Evolutionary conservation across 768 basidiomycete species (phyloP).

Genomic region (Leccinum uliginosum): DNA sequence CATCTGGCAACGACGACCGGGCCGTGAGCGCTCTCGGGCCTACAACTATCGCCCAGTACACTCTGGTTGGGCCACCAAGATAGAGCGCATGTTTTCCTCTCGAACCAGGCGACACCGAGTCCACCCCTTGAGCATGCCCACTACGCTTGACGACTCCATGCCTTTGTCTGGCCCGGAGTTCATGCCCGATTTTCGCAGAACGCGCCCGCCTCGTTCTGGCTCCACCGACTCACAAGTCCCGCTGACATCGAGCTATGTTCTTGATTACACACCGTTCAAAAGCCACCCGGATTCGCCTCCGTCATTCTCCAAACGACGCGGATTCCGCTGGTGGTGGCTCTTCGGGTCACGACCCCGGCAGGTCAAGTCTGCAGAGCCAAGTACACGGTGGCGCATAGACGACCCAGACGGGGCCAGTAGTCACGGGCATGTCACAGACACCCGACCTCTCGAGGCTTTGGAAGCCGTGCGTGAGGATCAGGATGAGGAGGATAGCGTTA

Average conservation of each 20-base stretch:
- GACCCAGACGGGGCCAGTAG: constrained; percentile 20
- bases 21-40: not conserved
- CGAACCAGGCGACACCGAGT: constrained; percentile 13
- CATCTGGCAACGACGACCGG: constrained; percentile 21
- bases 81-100: constrained; percentile 15
- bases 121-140: constrained; percentile 8
- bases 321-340: constrained; percentile 23
- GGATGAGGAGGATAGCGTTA: constrained; percentile 7
- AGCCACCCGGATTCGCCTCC: constrained; percentile 1
- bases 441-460: constrained; percentile 5
- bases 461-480: constrained; percentile 8
- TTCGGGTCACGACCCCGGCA: constrained; percentile 25
- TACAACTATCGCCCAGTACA: constrained; percentile 13
- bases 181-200: not conserved
- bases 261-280: constrained; percentile 11
- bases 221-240: constrained; percentile 30
- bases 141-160: constrained; percentile 26
- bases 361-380: constrained; percentile 22
- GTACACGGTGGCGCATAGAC: constrained; percentile 21
- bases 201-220: constrained; percentile 15
- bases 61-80: constrained; percentile 10
- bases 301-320: not conserved
- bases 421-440: constrained; percentile 7
- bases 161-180: not conserved
- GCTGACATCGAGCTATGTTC: constrained; percentile 7